phyloP scores from a whole-genome alignment of 176 grass and related monocot genomes.

The Avena insularis region DNA sequence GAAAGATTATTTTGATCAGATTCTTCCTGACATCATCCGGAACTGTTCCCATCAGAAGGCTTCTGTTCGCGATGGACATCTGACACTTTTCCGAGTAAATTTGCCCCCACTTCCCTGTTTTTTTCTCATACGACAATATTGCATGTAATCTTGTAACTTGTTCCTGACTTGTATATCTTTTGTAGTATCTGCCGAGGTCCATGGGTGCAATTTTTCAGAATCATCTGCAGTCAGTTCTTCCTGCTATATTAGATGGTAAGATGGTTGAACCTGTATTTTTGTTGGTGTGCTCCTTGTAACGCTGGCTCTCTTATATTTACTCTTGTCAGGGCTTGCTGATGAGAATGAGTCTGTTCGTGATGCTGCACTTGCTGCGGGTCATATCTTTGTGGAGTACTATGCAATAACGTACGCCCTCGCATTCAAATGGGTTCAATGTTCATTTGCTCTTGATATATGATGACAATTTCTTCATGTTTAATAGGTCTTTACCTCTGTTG shows the following conservation, averaged over 20 bases:
- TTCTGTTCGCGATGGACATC: slow-evolving; percentile 93
- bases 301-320: slow-evolving; percentile 42
- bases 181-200: slow-evolving; percentile 93
- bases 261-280: slow-evolving; percentile 34
- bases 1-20: slow-evolving; percentile 87
- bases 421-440: slow-evolving; percentile 27
- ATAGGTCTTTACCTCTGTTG: slow-evolving; percentile 88
- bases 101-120: neutral
- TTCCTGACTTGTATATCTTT: slow-evolving; percentile 46
- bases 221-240: slow-evolving; percentile 84
- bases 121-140: slow-evolving; percentile 8
- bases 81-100: slow-evolving; percentile 89
- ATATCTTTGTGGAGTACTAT: slow-evolving; percentile 99
- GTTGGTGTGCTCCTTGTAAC: slow-evolving; percentile 21
- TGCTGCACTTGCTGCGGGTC: slow-evolving; percentile 93
- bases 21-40: slow-evolving; percentile 94
- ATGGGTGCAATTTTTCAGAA: slow-evolving; percentile 91
- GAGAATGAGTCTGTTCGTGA: slow-evolving; percentile 98
- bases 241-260: slow-evolving; percentile 98
- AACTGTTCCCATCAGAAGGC: slow-evolving; percentile 97
- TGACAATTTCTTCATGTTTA: slow-evolving; percentile 47
- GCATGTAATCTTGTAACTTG: slow-evolving; percentile 27
- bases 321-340: slow-evolving; percentile 86
- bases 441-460: slow-evolving; percentile 46
- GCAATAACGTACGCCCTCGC: slow-evolving; percentile 66